Evolutionary conservation across 768 basidiomycete genomes (phyloP).

Genomic region (Suillus decipiens): DNA sequence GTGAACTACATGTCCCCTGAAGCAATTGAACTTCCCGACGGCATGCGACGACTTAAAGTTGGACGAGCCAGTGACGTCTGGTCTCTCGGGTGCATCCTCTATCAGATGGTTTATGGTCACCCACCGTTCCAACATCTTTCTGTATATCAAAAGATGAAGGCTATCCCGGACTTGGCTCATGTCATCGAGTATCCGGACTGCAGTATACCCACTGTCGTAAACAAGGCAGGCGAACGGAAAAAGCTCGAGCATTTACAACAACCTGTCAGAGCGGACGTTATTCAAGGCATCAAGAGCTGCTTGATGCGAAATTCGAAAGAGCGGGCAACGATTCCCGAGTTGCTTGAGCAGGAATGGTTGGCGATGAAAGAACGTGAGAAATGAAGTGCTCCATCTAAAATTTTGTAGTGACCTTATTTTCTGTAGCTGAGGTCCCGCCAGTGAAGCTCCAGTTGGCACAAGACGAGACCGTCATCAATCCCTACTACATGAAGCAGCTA

Average conservation of each 20-base stretch:
- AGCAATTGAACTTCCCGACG: slow-evolving; percentile 87
- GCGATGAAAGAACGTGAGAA: slow-evolving; percentile 46
- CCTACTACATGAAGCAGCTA: slow-evolving; percentile 78
- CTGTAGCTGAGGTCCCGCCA: slow-evolving; percentile 27
- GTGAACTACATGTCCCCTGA: slow-evolving; percentile 99
- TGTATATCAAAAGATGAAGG: slow-evolving; percentile 88
- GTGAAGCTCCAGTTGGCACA: slow-evolving; percentile 38
- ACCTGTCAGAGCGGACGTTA: slow-evolving; percentile 73
- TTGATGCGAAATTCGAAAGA: slow-evolving; percentile 78
- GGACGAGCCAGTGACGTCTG: slow-evolving; percentile 96
- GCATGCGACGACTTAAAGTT: slow-evolving; percentile 88
- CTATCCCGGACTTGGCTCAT: slow-evolving; percentile 79
- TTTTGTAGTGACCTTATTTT: slow-evolving; percentile 7
- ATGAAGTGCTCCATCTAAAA: not conserved
- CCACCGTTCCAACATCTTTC: slow-evolving; percentile 89
- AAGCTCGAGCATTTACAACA: slow-evolving; percentile 70
- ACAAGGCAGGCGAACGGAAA: slow-evolving; percentile 39
- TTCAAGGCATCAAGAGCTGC: slow-evolving; percentile 82
- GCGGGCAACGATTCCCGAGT: slow-evolving; percentile 82
- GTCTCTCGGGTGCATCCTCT: slow-evolving; percentile 96
- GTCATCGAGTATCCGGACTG: slow-evolving; percentile 82
- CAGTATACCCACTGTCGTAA: slow-evolving; percentile 46
- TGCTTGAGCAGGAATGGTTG: slow-evolving; percentile 83
- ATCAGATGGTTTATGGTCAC: slow-evolving; percentile 97
- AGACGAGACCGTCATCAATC: slow-evolving; percentile 75